phyloP scores from a whole-genome alignment of 192 early-diverging fungal species.

The Coemansia sp. region DNA sequence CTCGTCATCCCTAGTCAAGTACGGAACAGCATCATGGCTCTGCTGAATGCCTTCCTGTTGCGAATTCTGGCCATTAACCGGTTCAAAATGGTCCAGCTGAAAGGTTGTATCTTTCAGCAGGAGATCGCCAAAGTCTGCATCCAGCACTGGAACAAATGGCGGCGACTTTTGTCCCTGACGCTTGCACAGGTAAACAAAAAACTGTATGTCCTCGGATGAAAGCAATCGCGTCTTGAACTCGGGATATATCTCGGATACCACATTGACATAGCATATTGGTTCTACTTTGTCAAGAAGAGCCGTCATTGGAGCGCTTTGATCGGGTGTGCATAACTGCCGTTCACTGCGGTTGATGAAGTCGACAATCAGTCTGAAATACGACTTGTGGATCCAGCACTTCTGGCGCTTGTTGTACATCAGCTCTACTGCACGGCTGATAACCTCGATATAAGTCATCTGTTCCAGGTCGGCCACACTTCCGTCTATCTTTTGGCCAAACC shows the following conservation, averaged over 20 bases:
- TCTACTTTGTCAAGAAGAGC: background rate
- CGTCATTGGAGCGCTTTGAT: background rate
- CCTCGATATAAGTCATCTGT: slow-evolving; percentile 94
- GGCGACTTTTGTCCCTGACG: slow-evolving; percentile 81
- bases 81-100: slow-evolving; percentile 86
- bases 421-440: slow-evolving; percentile 76
- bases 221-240: slow-evolving; percentile 13
- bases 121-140: slow-evolving; percentile 88
- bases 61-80: slow-evolving; percentile 82
- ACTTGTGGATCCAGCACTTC: slow-evolving; percentile 77
- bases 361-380: slow-evolving; percentile 64
- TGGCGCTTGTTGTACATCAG: slow-evolving; percentile 78
- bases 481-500: slow-evolving; percentile 86
- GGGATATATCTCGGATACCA: slow-evolving; percentile 16
- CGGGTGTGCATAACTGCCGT: slow-evolving; percentile 58
- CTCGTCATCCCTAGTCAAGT: slow-evolving; percentile 73
- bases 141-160: slow-evolving; percentile 87
- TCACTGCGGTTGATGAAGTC: slow-evolving; percentile 57
- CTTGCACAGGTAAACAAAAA: slow-evolving; percentile 43
- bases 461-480: slow-evolving; percentile 76
- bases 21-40: slow-evolving; percentile 78
- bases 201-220: slow-evolving; percentile 39
- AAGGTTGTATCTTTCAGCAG: slow-evolving; percentile 90
- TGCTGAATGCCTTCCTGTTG: slow-evolving; percentile 83
- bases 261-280: slow-evolving; percentile 21